Evolutionary conservation across 345 rosid species (phyloP).

Genomic region (Eucalyptus caleyi): DNA sequence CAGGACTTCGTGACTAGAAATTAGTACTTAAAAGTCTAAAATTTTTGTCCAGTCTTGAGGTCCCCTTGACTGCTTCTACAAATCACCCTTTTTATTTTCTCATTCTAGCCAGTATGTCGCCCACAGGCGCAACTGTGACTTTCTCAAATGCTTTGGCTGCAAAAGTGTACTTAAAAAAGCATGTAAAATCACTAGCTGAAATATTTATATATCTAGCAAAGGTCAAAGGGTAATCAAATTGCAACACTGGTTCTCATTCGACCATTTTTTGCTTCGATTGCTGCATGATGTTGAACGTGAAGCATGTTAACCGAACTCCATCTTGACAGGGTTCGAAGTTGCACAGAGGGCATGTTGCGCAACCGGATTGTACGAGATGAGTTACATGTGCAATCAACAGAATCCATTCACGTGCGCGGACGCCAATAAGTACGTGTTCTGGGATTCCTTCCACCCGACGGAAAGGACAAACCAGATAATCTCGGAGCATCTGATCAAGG

Average conservation of each 20-base stretch:
- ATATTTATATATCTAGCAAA: neutral
- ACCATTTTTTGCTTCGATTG: neutral
- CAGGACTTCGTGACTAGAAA: neutral
- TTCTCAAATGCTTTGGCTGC: neutral
- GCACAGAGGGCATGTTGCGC: conserved; percentile 31
- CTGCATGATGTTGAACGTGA: neutral
- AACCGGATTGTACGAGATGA: conserved; percentile 48
- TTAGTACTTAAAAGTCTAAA: neutral
- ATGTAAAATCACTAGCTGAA: neutral
- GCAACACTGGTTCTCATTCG: neutral
- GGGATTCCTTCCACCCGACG: conserved; percentile 40
- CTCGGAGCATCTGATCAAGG: neutral
- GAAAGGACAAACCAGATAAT: conserved; percentile 16
- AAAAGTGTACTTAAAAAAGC: neutral
- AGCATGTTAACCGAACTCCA: neutral
- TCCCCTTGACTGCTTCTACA: neutral
- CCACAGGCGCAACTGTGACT: neutral
- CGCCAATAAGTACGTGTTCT: conserved; percentile 37
- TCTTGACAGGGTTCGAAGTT: conserved; percentile 32
- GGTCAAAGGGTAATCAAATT: neutral
- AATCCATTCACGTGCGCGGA: conserved; percentile 28
- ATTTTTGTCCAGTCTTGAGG: neutral
- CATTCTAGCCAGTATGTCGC: neutral
- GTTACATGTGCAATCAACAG: conserved; percentile 22
- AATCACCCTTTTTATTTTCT: neutral